Percentiles rank a stretch among this genome's conserved stretches.
Evolutionary conservation across 352 stramenopile genomes (phyloP).

Genomic region (Hyaloperonospora brassicae): DNA sequence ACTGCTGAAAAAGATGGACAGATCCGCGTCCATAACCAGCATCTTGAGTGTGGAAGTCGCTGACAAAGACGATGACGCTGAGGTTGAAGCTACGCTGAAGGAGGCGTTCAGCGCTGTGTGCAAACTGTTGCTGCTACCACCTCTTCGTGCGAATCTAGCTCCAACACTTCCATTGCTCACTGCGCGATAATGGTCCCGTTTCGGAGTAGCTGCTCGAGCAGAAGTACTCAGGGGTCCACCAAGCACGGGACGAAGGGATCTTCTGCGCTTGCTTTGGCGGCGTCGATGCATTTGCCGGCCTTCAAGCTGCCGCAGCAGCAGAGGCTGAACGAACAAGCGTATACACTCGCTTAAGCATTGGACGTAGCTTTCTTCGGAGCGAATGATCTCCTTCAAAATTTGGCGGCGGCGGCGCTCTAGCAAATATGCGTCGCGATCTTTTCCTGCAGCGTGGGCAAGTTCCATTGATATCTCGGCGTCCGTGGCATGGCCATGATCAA

Average conservation of each 20-base stretch:
- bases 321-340: conserved; percentile 70
- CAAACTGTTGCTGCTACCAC: conserved; percentile 43
- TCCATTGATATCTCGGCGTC: conserved; percentile 31
- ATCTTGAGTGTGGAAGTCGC: conserved; percentile 31
- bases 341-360: conserved; percentile 79
- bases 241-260: conserved; percentile 44
- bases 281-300: conserved; percentile 57
- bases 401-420: conserved; percentile 55
- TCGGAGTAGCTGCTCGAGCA: conserved; percentile 3
- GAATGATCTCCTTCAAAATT: conserved; percentile 80
- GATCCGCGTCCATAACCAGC: conserved; percentile 72
- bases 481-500: conserved; percentile 23
- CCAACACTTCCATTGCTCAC: conserved; percentile 33
- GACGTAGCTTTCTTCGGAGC: conserved; percentile 79
- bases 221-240: conserved; percentile 20
- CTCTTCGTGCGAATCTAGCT: conserved; percentile 20
- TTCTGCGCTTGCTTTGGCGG: conserved; percentile 57
- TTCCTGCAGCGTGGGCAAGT: conserved; percentile 16
- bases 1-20: conserved; percentile 85
- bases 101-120: conserved; percentile 33
- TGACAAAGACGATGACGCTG: conserved; percentile 20
- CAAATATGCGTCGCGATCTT: conserved; percentile 47
- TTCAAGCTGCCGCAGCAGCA: conserved; percentile 73
- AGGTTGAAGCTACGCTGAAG: conserved; percentile 22
- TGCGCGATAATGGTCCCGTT: conserved; percentile 16